Evolutionary conservation across 331 rosid genomes (phyloP).

Genomic region (Dryas integrifolia): DNA sequence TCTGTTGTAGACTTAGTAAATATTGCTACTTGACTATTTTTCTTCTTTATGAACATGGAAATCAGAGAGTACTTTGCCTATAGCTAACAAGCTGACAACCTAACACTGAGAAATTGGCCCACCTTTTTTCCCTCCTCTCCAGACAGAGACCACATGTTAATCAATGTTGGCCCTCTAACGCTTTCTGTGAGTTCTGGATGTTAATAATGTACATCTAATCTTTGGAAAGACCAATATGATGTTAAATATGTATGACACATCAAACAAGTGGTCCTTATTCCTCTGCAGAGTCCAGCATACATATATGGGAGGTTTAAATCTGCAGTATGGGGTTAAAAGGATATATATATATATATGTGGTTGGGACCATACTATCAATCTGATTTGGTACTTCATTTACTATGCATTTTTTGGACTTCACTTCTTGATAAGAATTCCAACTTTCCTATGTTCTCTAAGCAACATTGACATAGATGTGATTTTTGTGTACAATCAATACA

Average conservation of each 20-base stretch:
- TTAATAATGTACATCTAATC: neutral
- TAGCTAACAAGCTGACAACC: neutral
- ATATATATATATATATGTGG: no score
- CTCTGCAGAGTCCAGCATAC: neutral
- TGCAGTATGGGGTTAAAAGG: neutral
- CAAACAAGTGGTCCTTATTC: neutral
- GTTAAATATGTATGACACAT: neutral
- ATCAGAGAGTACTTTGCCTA: neutral
- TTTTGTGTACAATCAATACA: no score
- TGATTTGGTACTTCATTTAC: neutral
- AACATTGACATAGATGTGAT: neutral
- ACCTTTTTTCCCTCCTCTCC: neutral
- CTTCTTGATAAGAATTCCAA: neutral
- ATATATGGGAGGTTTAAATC: conserved; percentile 3
- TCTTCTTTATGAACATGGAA: neutral
- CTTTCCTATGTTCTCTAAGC: neutral
- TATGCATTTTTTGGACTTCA: neutral
- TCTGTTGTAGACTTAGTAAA: neutral
- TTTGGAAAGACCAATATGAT: neutral
- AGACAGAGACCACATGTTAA: neutral
- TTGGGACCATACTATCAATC: neutral
- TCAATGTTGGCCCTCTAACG: neutral
- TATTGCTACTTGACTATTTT: neutral
- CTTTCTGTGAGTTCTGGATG: neutral
- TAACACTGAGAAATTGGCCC: neutral